A percentile compares a stretch with the other conserved stretches of the same genome.
Conservation (phyloP, 2,329 filamentous ascomycete species). For the Dothidotthia symphoricarpi region DNA sequence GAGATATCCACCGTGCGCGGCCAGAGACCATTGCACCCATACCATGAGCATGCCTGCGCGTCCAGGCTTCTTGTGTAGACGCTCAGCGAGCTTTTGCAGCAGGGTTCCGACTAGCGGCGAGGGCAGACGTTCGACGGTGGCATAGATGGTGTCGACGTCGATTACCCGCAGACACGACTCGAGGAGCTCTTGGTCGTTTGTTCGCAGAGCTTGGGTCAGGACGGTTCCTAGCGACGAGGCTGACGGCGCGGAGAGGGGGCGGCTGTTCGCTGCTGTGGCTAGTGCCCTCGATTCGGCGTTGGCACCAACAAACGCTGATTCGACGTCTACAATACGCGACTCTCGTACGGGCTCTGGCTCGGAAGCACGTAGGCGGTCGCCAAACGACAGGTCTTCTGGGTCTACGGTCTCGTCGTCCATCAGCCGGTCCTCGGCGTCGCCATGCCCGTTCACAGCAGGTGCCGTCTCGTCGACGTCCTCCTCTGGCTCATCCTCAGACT, state of each 20-base stretch:
- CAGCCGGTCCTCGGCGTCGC: constrained; percentile 37
- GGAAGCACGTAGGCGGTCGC: constrained; percentile 72
- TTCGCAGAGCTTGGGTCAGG: constrained; percentile 88
- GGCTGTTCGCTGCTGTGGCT: constrained; percentile 43
- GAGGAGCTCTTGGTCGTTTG: constrained; percentile 84
- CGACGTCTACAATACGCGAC: constrained; percentile 67
- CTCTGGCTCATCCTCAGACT: constrained; percentile 28
- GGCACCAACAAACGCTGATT: constrained; percentile 52
- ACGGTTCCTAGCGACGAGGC: constrained; percentile 85
- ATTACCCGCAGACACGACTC: constrained; percentile 86
- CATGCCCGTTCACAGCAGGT: constrained; percentile 21
- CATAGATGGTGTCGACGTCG: constrained; percentile 73
- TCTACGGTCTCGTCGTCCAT: constrained; percentile 41
- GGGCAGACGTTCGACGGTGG: constrained; percentile 87
- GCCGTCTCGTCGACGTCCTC: constrained; percentile 26
- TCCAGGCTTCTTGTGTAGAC: constrained; percentile 82
- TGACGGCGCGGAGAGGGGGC: constrained; percentile 60
- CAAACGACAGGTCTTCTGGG: constrained; percentile 69
- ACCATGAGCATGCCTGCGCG: constrained; percentile 86
- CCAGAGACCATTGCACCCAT: constrained; percentile 94
- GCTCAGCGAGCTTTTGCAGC: constrained; percentile 79
- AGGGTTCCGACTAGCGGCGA: constrained; percentile 77
- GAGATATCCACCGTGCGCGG: constrained; percentile 87
- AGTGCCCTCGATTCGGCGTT: constrained; percentile 49
- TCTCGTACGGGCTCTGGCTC: constrained; percentile 42